A percentile compares a stretch with the other conserved stretches of the same genome.
phyloP scores from a whole-genome alignment of 2,329 filamentous ascomycete genomes.

The Talaromyces sp. region DNA sequence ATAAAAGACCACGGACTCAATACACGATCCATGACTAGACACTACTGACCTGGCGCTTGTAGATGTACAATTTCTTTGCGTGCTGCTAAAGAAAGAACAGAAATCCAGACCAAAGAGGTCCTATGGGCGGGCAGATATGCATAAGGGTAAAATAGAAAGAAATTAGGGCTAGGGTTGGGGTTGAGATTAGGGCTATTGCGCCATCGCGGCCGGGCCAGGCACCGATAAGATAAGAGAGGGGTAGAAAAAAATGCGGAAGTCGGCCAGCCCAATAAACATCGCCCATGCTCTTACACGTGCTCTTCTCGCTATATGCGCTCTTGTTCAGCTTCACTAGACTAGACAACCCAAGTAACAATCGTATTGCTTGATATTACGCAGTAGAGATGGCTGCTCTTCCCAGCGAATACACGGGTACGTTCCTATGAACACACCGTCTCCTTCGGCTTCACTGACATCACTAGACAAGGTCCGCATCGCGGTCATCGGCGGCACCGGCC shows the following conservation, averaged over 20 bases:
- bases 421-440: not conserved
- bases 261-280: not conserved
- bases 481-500: constrained; percentile 89
- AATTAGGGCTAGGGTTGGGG: not conserved
- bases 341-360: constrained; percentile 25
- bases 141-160: no score
- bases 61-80: no score
- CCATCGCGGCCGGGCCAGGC: not conserved
- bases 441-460: not conserved
- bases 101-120: no score
- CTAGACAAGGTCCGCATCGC: constrained; percentile 69
- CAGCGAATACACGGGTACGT: constrained; percentile 56
- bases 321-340: constrained; percentile 20
- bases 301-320: not conserved
- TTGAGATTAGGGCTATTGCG: constrained; percentile 12
- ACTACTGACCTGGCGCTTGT: no score
- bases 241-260: not conserved
- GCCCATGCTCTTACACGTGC: constrained; percentile 3
- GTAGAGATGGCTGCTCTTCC: constrained; percentile 54
- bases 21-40: no score
- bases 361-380: constrained; percentile 33
- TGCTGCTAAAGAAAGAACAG: no score
- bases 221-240: not conserved
- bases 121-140: no score
- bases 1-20: no score